Percentiles rank a stretch among this genome's conserved stretches.
phyloP scores from a whole-genome alignment of 805 yeast genomes.

The Lipomyces spencermartinsiae region DNA sequence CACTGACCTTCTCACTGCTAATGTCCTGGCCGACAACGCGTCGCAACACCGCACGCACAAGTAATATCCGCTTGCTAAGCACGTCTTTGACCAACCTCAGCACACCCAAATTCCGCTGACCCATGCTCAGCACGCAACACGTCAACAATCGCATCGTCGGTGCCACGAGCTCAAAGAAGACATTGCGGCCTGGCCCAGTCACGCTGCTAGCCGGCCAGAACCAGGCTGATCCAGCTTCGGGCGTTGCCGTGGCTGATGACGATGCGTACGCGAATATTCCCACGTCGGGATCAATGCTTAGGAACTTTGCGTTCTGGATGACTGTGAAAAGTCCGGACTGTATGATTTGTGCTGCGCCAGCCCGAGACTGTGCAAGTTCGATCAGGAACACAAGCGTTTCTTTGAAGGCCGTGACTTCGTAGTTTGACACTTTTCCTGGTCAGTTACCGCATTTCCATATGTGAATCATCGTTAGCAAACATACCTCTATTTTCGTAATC shows the following conservation, averaged over 20 bases:
- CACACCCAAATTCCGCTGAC: slow-evolving; percentile 35
- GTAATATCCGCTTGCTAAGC: slow-evolving; percentile 20
- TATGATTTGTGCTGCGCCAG: slow-evolving; percentile 77
- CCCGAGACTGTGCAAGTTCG: slow-evolving; percentile 74
- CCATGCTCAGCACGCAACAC: slow-evolving; percentile 39
- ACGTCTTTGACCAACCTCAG: slow-evolving; percentile 26
- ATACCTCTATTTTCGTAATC: slow-evolving; percentile 32
- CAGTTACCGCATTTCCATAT: slow-evolving; percentile 4
- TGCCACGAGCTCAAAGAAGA: slow-evolving; percentile 35
- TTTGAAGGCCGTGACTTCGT: slow-evolving; percentile 79
- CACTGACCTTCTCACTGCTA: not conserved
- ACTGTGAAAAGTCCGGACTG: slow-evolving; percentile 75
- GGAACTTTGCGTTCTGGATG: slow-evolving; percentile 61
- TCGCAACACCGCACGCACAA: slow-evolving; percentile 30
- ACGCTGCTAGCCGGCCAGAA: slow-evolving; percentile 20
- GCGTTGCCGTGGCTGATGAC: slow-evolving; percentile 12
- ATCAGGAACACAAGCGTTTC: slow-evolving; percentile 71
- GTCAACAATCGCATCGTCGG: slow-evolving; percentile 35
- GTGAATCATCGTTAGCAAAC: not conserved
- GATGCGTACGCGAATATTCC: slow-evolving; percentile 55
- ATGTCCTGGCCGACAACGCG: slow-evolving; percentile 29
- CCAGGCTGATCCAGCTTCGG: slow-evolving; percentile 8
- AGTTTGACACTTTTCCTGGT: slow-evolving; percentile 55
- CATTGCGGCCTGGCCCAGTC: slow-evolving; percentile 27
- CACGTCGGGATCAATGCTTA: slow-evolving; percentile 77